These are phyloP conservation scores for Pythium brassicae DNA, from an alignment of 352 stramenopile genomes.

Conservation along the genomic window DNA sequence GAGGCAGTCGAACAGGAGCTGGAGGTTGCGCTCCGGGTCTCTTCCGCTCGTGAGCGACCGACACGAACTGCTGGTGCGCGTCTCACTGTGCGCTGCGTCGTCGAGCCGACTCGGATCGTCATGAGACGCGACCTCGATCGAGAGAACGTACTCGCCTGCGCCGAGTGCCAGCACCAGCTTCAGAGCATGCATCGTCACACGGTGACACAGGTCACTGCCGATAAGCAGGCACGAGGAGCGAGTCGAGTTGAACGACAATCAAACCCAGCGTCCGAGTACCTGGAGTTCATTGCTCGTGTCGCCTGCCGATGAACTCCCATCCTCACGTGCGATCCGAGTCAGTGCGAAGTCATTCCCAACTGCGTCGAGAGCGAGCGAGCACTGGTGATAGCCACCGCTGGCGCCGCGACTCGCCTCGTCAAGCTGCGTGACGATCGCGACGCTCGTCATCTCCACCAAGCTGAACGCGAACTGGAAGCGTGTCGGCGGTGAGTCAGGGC, in stretches of 20 bases:
- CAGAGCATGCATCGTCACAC: neutral
- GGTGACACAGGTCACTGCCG: slow-evolving; percentile 2
- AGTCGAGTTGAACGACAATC: too few relatives aligned
- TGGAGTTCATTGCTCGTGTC: slow-evolving; percentile 1
- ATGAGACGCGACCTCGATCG: slow-evolving; percentile 11
- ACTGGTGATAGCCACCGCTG: neutral
- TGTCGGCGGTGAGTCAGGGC: neutral
- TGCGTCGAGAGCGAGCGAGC: slow-evolving; percentile 10
- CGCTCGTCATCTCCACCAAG: slow-evolving; percentile 7
- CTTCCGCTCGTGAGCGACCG: slow-evolving; percentile 8
- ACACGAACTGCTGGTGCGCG: neutral
- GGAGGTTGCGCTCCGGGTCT: slow-evolving; percentile 25
- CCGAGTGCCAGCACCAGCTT: slow-evolving; percentile 22
- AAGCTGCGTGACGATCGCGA: slow-evolving; percentile 5
- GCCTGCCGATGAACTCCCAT: neutral
- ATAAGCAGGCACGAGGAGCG: slow-evolving; percentile 1
- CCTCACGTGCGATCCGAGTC: slow-evolving; percentile 5
- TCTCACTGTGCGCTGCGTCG: neutral
- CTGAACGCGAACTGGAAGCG: slow-evolving; percentile 12
- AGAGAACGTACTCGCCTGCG: slow-evolving; percentile 40
- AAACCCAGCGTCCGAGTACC: too few relatives aligned
- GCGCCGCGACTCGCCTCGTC: too few relatives aligned
- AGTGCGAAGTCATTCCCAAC: slow-evolving; percentile 24
- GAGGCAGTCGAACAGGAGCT: slow-evolving; percentile 40
- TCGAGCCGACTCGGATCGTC: neutral